A percentile compares a stretch with the other conserved stretches of the same genome.
Evolutionary conservation across 768 basidiomycete genomes (phyloP).

Genomic region (Phaeotremella skinneri): DNA sequence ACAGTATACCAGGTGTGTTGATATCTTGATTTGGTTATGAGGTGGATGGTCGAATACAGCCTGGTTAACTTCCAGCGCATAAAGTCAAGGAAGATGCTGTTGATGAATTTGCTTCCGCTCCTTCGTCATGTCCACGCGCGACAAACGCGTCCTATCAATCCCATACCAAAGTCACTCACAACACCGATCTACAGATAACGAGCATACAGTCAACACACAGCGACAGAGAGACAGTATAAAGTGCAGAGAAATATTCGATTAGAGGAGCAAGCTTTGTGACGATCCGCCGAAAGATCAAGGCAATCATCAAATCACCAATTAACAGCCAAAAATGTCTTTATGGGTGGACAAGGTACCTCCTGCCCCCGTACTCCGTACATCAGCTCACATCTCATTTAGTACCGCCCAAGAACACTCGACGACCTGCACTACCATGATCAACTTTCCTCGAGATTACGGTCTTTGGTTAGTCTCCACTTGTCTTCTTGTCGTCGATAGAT

Average conservation of each 20-base stretch:
- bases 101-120: neutral
- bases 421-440: constrained; percentile 82
- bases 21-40: neutral
- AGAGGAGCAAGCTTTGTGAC: too few species aligned
- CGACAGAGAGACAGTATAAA: neutral
- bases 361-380: neutral
- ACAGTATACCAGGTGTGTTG: too few species aligned
- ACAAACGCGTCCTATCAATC: neutral
- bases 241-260: neutral
- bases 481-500: constrained; percentile 10
- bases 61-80: neutral
- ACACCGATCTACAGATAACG: too few species aligned
- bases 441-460: constrained; percentile 73
- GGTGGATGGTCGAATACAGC: neutral
- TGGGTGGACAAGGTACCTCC: constrained; percentile 59
- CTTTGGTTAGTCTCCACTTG: constrained; percentile 60
- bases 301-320: too few species aligned
- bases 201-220: neutral
- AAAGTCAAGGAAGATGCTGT: neutral
- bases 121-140: neutral
- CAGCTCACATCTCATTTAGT: constrained; percentile 55
- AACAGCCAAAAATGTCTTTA: constrained; percentile 56
- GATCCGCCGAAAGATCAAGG: too few species aligned
- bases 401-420: constrained; percentile 78
- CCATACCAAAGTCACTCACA: too few species aligned